phyloP scores from a whole-genome alignment of 208 protist species.

The Acanthamoeba triangularis region DNA sequence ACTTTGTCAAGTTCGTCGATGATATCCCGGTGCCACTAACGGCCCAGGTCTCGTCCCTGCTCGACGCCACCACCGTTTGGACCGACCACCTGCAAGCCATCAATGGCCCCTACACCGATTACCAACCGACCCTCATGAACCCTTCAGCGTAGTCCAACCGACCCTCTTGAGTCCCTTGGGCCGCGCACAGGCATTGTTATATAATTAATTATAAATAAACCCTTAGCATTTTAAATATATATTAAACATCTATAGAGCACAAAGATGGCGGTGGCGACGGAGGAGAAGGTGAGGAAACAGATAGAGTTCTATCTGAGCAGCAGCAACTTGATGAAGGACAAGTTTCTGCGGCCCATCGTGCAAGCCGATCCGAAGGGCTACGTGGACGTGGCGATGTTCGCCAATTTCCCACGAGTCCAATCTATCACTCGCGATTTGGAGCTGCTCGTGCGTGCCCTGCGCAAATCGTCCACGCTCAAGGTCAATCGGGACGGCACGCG shows the following conservation, averaged over 20 bases:
- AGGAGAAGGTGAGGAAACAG: constrained; percentile 49
- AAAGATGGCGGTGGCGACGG: background rate
- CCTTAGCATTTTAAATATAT: too few relatives aligned
- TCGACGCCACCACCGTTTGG: too few relatives aligned
- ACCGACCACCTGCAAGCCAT: too few relatives aligned
- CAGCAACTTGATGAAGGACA: constrained; percentile 65
- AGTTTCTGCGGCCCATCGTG: constrained; percentile 51
- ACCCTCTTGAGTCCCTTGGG: too few relatives aligned
- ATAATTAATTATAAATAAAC: too few relatives aligned
- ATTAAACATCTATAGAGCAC: background rate
- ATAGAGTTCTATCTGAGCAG: constrained; percentile 65
- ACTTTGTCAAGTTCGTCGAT: background rate
- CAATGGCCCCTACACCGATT: too few relatives aligned
- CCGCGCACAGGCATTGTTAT: too few relatives aligned
- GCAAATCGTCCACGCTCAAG: background rate
- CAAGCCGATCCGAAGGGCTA: constrained; percentile 37
- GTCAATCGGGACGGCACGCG: background rate
- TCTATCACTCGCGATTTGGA: background rate
- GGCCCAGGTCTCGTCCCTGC: too few relatives aligned
- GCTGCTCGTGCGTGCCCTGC: constrained; percentile 1
- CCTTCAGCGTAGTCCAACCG: too few relatives aligned
- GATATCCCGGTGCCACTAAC: too few relatives aligned
- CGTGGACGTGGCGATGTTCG: constrained; percentile 53
- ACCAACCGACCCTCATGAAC: too few relatives aligned
- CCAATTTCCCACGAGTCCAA: constrained; percentile 28